Conservation (phyloP, 805 yeast species). For the Yarrowia sp. region DNA sequence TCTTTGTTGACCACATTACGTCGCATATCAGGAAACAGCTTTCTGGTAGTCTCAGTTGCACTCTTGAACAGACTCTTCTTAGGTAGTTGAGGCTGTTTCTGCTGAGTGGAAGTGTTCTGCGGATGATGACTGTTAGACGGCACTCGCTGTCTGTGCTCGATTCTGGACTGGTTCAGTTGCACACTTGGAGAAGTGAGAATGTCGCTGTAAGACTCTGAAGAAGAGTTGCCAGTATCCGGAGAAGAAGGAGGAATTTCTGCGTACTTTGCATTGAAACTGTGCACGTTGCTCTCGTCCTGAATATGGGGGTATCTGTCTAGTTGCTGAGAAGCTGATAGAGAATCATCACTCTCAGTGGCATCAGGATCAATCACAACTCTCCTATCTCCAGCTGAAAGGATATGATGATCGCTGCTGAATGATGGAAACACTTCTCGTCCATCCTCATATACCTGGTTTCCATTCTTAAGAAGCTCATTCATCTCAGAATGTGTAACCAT, state of each 20-base stretch:
- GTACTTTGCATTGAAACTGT: neutral
- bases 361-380: constrained; percentile 9
- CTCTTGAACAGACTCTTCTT: constrained; percentile 14
- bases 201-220: neutral
- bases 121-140: neutral
- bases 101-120: neutral
- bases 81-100: neutral
- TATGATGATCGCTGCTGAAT: neutral
- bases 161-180: constrained; percentile 18
- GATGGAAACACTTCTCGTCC: neutral
- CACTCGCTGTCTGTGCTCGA: constrained; percentile 1
- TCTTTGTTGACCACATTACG: constrained; percentile 26
- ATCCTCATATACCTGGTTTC: neutral
- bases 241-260: constrained; percentile 3
- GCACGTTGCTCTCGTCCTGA: constrained; percentile 15
- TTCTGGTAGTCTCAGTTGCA: constrained; percentile 11
- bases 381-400: neutral
- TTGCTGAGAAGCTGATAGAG: constrained; percentile 10
- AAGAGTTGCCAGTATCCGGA: neutral
- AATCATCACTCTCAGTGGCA: constrained; percentile 7
- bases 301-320: constrained; percentile 17
- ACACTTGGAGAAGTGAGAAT: constrained; percentile 25
- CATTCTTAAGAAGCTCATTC: neutral
- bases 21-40: constrained; percentile 27
- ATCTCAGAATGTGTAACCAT: neutral